Conservation (phyloP, 306 rosid genomes). For the Dryas octopetala region DNA sequence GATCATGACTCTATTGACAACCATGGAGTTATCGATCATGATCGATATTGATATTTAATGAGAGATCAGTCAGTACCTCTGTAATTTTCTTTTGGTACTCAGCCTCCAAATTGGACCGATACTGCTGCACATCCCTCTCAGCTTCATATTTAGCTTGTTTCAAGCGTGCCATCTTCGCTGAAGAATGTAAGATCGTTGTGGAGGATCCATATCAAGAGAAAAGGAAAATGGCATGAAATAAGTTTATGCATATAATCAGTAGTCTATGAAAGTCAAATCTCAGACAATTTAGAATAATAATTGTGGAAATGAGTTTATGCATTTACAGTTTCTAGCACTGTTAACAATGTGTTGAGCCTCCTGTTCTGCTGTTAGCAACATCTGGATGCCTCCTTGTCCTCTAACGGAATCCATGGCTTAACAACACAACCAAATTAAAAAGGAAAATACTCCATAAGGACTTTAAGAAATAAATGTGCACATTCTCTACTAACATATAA, state of each 20-base stretch:
- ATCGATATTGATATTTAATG: background rate
- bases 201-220: background rate
- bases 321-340: constrained; percentile 64
- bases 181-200: constrained; percentile 11
- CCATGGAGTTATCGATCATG: too few species aligned
- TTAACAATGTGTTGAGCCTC: constrained; percentile 78
- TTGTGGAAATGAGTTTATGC: background rate
- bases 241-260: background rate
- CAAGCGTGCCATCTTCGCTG: constrained; percentile 62
- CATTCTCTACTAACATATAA: background rate
- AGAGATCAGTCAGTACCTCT: constrained; percentile 39
- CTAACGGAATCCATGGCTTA: constrained; percentile 56
- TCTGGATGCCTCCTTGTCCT: constrained; percentile 92
- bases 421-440: background rate
- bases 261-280: too few species aligned
- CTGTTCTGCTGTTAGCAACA: constrained; percentile 79
- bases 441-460: background rate
- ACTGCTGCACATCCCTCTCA: constrained; percentile 54
- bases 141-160: constrained; percentile 81
- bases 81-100: constrained; percentile 58
- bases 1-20: background rate
- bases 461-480: background rate
- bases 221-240: background rate
- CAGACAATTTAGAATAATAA: too few species aligned
- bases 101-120: constrained; percentile 60